A percentile compares a stretch with the other conserved stretches of the same genome.
Conservation (phyloP, 192 early-diverging fungal species). For the Helicostylum pulchrum region DNA sequence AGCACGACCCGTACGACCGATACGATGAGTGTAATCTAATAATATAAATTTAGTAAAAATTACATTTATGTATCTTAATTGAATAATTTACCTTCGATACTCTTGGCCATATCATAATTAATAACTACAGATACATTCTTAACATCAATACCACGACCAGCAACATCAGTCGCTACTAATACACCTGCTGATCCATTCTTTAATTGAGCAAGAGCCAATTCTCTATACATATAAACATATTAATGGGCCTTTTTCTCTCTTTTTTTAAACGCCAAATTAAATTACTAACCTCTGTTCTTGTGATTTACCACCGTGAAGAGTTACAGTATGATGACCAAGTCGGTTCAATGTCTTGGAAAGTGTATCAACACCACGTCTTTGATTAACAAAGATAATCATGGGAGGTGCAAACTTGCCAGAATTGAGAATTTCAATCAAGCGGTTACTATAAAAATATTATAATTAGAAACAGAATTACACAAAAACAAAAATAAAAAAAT, state of each 20-base stretch:
- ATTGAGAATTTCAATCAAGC: constrained; percentile 75
- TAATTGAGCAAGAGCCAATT: constrained; percentile 76
- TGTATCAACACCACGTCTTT: constrained; percentile 89
- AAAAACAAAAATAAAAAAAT: constrained; percentile 1
- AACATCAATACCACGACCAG: constrained; percentile 98
- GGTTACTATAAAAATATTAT: constrained; percentile 43
- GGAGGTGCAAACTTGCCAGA: constrained; percentile 71
- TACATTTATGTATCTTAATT: not conserved
- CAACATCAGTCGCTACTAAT: constrained; percentile 97
- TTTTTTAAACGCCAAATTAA: not conserved
- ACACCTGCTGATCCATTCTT: constrained; percentile 81
- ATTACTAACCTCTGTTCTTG: constrained; percentile 82
- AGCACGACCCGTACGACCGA: constrained; percentile 98
- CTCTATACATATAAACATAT: constrained; percentile 41
- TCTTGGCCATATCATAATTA: constrained; percentile 98
- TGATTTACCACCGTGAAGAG: constrained; percentile 93
- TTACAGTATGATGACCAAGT: constrained; percentile 68
- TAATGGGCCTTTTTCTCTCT: not conserved
- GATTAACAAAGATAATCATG: constrained; percentile 98
- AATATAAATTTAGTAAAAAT: not conserved
- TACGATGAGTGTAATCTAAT: constrained; percentile 94
- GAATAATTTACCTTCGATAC: constrained; percentile 73
- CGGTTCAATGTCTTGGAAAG: constrained; percentile 76
- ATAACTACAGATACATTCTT: constrained; percentile 95
- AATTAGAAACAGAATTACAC: not conserved